Evolutionary conservation across 352 stramenopile species (phyloP).

Genomic region (Globisporangium orthogonon): DNA sequence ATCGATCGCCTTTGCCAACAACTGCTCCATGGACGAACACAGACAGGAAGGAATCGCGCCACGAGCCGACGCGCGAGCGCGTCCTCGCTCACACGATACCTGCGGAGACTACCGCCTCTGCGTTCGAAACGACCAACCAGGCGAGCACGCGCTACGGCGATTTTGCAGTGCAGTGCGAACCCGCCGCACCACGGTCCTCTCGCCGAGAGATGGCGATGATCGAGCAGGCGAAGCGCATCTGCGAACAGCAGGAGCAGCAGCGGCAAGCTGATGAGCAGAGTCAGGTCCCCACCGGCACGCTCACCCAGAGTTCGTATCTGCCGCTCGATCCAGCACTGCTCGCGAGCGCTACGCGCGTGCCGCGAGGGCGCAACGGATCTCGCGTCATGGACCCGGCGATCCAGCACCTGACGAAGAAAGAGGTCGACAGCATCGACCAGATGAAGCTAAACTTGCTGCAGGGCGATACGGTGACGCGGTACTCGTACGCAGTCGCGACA

Average conservation of each 20-base stretch:
- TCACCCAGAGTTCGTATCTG: conserved; percentile 33
- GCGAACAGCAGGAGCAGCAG: conserved; percentile 24
- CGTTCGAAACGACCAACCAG: conserved; percentile 56
- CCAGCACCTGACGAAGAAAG: conserved; percentile 47
- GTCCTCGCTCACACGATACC: conserved; percentile 33
- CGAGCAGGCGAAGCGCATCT: conserved; percentile 32
- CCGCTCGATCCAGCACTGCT: conserved; percentile 26
- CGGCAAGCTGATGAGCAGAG: conserved; percentile 20
- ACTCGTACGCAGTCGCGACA: conserved; percentile 59
- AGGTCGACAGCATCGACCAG: conserved; percentile 72
- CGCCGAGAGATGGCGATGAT: conserved; percentile 35
- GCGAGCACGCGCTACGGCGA: conserved; percentile 43
- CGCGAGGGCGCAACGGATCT: conserved; percentile 46
- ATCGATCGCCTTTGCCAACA: not conserved
- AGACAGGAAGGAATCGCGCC: conserved; percentile 36
- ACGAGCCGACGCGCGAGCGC: conserved; percentile 43
- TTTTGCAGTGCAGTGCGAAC: conserved; percentile 21
- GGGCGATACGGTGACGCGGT: conserved; percentile 42
- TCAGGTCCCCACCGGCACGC: conserved; percentile 15
- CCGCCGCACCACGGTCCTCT: conserved; percentile 31
- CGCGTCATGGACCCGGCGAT: conserved; percentile 42
- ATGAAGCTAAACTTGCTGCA: conserved; percentile 55
- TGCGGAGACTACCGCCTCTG: not conserved
- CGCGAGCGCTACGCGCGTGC: conserved; percentile 26
- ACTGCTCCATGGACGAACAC: too few relatives aligned